Conservation (phyloP, 129 eudicot species). For the Tanacetum coccineum region DNA sequence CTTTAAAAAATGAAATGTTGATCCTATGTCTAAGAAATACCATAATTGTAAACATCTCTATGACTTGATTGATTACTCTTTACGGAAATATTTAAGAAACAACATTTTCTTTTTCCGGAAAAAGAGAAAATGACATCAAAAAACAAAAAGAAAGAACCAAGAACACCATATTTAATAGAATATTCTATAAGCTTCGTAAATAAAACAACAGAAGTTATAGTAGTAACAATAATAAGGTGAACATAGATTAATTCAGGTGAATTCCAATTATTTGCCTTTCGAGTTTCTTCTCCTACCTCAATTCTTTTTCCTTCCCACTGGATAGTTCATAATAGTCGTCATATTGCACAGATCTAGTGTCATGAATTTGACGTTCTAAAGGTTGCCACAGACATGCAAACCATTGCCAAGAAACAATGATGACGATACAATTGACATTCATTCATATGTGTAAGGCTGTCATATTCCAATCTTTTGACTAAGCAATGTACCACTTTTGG, state of each 20-base stretch:
- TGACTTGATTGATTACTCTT: not conserved
- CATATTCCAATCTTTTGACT: not conserved
- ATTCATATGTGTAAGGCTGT: not conserved
- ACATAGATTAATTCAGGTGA: no score
- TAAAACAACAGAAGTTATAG: no score
- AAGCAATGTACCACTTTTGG: conserved; percentile 8
- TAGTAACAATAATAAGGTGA: no score
- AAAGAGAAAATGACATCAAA: not conserved
- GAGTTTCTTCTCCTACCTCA: no score
- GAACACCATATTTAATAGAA: not conserved
- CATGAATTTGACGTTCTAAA: not conserved
- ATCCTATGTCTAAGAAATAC: not conserved
- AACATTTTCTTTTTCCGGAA: not conserved
- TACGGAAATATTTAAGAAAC: not conserved
- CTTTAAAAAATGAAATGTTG: conserved; percentile 4
- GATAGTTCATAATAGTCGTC: no score
- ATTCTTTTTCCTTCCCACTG: no score
- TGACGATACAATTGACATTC: not conserved
- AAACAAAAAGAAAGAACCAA: not conserved
- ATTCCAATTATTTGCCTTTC: no score
- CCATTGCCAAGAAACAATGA: not conserved
- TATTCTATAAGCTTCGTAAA: not conserved
- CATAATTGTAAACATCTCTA: not conserved
- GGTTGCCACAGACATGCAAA: not conserved
- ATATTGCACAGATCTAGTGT: no score